Evolutionary conservation across 768 basidiomycete genomes (phyloP).

Genomic region (Dentipellis sp.): DNA sequence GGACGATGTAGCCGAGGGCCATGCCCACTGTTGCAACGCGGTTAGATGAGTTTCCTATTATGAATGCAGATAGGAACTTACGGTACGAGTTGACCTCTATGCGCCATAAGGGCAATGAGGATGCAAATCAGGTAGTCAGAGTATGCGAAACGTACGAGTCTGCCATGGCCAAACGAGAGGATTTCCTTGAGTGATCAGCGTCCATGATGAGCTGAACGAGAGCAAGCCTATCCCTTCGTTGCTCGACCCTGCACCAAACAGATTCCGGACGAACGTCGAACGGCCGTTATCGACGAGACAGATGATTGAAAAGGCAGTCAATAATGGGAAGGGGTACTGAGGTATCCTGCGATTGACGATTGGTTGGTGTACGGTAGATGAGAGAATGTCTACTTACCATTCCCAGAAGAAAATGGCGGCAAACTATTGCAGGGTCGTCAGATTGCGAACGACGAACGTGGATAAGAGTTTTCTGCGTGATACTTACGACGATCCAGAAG

Average conservation of each 20-base stretch:
- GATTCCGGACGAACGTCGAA: conserved; percentile 29
- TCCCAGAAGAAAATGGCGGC: conserved; percentile 41
- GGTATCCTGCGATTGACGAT: conserved; percentile 19
- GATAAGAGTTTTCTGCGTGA: too few relatives aligned
- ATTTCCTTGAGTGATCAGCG: conserved; percentile 43
- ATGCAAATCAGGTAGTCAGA: not conserved
- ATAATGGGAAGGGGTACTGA: conserved; percentile 30
- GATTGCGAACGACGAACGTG: not conserved
- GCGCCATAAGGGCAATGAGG: too few relatives aligned
- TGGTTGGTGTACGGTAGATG: conserved; percentile 1
- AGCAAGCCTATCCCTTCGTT: conserved; percentile 43
- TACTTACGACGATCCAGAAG: conserved; percentile 45
- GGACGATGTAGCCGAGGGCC: conserved; percentile 35
- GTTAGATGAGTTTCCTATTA: not conserved
- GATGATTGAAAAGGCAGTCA: conserved; percentile 40
- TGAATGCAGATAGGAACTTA: conserved; percentile 9
- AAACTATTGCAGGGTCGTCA: conserved; percentile 19
- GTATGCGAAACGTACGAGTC: conserved; percentile 30
- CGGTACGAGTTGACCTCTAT: conserved; percentile 36
- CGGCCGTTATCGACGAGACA: conserved; percentile 40
- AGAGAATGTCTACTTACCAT: conserved; percentile 19
- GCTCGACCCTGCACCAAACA: conserved; percentile 36
- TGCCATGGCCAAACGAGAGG: conserved; percentile 49
- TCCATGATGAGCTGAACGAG: conserved; percentile 41
- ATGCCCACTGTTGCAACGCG: conserved; percentile 31